Evolutionary conservation across 176 grass and related monocot genomes (phyloP).

Genomic region (Lolium multiflorum): DNA sequence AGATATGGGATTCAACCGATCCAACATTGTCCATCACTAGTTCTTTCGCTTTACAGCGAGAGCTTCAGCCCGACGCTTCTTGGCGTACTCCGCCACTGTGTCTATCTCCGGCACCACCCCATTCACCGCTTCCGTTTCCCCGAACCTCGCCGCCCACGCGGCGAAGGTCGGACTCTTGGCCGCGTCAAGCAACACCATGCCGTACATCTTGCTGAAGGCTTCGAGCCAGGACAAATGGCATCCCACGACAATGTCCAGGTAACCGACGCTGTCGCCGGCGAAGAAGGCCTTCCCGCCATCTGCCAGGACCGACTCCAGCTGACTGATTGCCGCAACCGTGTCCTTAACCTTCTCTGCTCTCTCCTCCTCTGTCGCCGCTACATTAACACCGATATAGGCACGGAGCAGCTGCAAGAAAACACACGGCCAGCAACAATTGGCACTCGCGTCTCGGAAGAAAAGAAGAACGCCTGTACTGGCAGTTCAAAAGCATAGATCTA

Average conservation of each 20-base stretch:
- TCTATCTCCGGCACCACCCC: neutral
- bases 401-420: neutral
- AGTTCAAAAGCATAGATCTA: neutral
- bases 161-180: neutral
- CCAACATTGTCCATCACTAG: neutral
- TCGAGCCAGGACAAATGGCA: constrained; percentile 5
- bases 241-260: neutral
- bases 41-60: neutral
- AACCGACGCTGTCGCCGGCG: neutral
- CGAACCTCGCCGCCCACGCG: neutral
- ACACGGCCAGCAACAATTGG: too few species aligned
- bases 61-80: constrained; percentile 13
- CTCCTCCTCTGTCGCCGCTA: neutral
- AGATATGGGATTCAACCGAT: neutral
- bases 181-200: neutral
- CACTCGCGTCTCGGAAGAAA: neutral
- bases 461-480: neutral
- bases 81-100: neutral
- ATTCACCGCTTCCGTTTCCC: neutral
- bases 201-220: neutral
- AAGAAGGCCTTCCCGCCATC: constrained; percentile 2
- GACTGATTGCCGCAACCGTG: neutral
- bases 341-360: neutral
- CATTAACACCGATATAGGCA: neutral
- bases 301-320: neutral